Conservation (phyloP, 1,139 yeast species). For the Scheffersomyces cryptocercus region DNA sequence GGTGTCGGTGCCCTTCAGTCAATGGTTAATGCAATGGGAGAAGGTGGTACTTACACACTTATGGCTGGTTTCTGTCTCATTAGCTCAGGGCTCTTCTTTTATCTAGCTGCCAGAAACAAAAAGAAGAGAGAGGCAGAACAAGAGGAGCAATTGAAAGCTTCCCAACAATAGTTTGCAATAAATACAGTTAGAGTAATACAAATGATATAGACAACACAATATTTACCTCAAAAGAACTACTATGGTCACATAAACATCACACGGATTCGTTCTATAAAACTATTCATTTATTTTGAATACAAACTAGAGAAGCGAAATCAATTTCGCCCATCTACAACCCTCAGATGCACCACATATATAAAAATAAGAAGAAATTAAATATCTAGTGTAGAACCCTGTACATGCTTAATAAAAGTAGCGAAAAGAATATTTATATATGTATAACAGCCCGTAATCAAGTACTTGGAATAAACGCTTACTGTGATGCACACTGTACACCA, state of each 20-base stretch:
- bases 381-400: background rate
- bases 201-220: no score
- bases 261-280: no score
- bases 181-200: no score
- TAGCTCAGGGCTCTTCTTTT: constrained; percentile 1
- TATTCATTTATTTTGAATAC: no score
- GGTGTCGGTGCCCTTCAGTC: constrained; percentile 22
- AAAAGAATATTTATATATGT: background rate
- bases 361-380: no score
- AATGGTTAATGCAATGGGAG: constrained; percentile 20
- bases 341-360: no score
- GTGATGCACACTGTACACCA: constrained; percentile 89
- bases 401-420: background rate
- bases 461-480: constrained; percentile 33
- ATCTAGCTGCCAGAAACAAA: background rate
- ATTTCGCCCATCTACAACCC: no score
- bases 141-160: background rate
- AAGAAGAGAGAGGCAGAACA: background rate
- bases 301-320: no score
- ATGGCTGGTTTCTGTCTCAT: constrained; percentile 18
- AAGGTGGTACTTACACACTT: constrained; percentile 23
- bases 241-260: no score
- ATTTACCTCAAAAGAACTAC: no score
- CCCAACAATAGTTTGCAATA: no score
- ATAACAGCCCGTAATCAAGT: background rate